Evolutionary conservation across 2,329 filamentous ascomycete species (phyloP), one percentile per base, ranked within the genome.

Genomic region (Penicillium griseofulvum): DNA sequence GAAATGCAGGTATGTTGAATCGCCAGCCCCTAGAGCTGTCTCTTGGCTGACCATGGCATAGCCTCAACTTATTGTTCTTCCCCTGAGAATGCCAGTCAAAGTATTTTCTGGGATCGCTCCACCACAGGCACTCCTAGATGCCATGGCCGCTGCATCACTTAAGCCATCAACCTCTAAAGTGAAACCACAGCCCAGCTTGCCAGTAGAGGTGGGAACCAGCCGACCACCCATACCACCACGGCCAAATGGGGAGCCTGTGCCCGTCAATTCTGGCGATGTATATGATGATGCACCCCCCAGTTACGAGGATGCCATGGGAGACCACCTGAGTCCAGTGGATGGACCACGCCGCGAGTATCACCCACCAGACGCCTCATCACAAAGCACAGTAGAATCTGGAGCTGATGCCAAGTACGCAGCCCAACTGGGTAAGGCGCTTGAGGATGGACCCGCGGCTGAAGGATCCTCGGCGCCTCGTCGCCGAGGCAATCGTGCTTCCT

Each of bases 301-400:
- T 67, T 97, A 97, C 68, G 91, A 96, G 74, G 92, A 97, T 73
- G 91, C 91, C 12, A 87, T 97, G 75, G 91, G 91, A 7, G 87
- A 90, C 61, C 84, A 87, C 55, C 75, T 94, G 58, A 87, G 84
- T 34, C 89, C 90, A 1, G 84, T 91, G 53, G 83, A 90, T 68
- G 88, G 86, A 57, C 77, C 87, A 26, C 80, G 91, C 65, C 72
- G 76, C 66, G 75, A 79, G 67, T 79, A 79, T 74, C 73, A 76
- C 69, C 70, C 74, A 72, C 70, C 72, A 68, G 68, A 71, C 60
- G 63, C 68, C 66, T 65, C 68, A 36, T 64, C 62, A 50, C 59
- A 59, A 49, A 65, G 62, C 47, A 54, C 64, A 52, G 62, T 65
- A 66, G 68, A 69, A 65, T 62, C 67, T 60, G 68, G 68, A 63